Base-by-base conservation (phyloP, 139 green algal species). In the Monoraphidium neglectum region DNA sequence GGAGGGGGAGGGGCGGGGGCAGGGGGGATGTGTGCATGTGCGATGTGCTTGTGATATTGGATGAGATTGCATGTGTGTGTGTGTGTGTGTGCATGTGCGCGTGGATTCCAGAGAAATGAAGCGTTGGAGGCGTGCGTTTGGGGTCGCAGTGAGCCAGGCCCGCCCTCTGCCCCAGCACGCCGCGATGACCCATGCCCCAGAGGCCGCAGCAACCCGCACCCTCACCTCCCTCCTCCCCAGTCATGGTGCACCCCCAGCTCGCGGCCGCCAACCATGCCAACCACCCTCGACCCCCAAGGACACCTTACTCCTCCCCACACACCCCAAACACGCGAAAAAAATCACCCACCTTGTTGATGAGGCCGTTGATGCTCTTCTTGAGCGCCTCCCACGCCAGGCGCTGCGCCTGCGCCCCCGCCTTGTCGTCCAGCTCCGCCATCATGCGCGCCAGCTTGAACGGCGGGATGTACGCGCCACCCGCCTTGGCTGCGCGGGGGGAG, bases 401-500 rank as follows among this genome's bases (percentile, higher is more conserved):
- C 84, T 98, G 94, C 72, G 96, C 95, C 72, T 94, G 87, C 35
- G 82, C 73, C 3, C 73, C 79, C 24, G 72, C 66, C 51, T 88
- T 88, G 77, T 97, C 90, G 28, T 89, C 64, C 32, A 86, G 77
- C 38, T 94, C 90, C 51, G 85, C 82, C 89, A 98, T 95, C 95
- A 97, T 97, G 71, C 92, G 89, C 23, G 93, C 93, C 71, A 99
- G 91, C 88, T 95, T 96, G 90, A 99, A 99, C 12, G 96, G 96
- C 0, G 96, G 96, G 49, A 99, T 94, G 87, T 99, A 99, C 60
- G 93, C 93, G 2, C 96, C 96, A 1, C 95, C 96, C 37, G 93
- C 85, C 51, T 84, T 88, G 56, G 89, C 88, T 71, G 82, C 26
- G n/a, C 51, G 37, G 33, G 46, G 72, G 54, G 65, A 35, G 33